Evolutionary conservation across 805 yeast genomes (phyloP).

Genomic region (Nematodospora valgi): DNA sequence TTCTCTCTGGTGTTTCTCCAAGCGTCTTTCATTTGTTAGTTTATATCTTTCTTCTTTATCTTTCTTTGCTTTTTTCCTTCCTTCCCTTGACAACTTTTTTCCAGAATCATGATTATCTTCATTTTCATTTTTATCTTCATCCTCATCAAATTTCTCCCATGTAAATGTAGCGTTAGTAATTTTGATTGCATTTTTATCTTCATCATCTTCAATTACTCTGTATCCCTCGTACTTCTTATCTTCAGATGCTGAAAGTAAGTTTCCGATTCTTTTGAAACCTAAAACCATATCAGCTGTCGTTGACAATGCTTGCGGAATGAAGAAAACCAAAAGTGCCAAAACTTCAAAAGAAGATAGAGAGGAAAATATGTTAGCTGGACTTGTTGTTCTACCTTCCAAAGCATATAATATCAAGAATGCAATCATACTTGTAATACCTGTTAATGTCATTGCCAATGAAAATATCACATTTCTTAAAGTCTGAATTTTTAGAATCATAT

Average conservation of each 20-base stretch:
- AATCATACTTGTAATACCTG: slow-evolving; percentile 65
- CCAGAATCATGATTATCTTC: slow-evolving; percentile 8
- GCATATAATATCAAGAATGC: slow-evolving; percentile 32
- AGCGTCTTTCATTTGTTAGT: slow-evolving; percentile 4
- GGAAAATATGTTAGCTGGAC: slow-evolving; percentile 60
- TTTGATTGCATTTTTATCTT: slow-evolving; percentile 34
- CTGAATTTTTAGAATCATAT: slow-evolving; percentile 55
- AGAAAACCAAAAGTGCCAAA: slow-evolving; percentile 53
- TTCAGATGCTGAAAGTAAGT: slow-evolving; percentile 43
- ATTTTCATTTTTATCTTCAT: slow-evolving; percentile 13
- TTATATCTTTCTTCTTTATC: slow-evolving; percentile 7
- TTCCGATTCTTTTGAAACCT: slow-evolving; percentile 55
- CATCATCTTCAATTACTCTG: slow-evolving; percentile 3
- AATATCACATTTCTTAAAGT: slow-evolving; percentile 55
- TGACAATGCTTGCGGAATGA: slow-evolving; percentile 64
- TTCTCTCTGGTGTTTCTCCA: slow-evolving; percentile 7
- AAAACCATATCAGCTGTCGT: slow-evolving; percentile 62
- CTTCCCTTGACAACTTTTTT: slow-evolving; percentile 16
- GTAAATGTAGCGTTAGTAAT: slow-evolving; percentile 55
- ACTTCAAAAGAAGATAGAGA: slow-evolving; percentile 63
- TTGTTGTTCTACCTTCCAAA: slow-evolving; percentile 19
- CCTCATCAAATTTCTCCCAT: slow-evolving; percentile 50
- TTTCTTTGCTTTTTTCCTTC: slow-evolving; percentile 16
- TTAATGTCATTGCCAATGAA: slow-evolving; percentile 61
- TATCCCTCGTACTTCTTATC: slow-evolving; percentile 19